A percentile compares a stretch with the other conserved stretches of the same genome.
Conservation (phyloP, 176 grass and related monocot species). For the Zoysia pacifica region DNA sequence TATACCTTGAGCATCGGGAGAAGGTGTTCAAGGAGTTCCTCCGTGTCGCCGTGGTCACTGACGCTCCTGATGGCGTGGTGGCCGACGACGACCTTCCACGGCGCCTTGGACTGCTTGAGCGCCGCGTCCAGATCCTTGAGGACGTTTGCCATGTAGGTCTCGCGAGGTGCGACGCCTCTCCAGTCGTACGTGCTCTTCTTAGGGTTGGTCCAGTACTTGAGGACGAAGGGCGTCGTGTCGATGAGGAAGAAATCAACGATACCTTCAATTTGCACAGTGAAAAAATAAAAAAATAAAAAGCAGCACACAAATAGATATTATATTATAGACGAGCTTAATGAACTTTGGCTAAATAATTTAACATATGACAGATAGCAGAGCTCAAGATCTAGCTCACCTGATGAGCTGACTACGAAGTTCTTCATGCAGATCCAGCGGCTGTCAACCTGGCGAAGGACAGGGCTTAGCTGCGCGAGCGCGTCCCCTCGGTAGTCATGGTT, state of each 20-base stretch:
- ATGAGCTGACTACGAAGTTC: slow-evolving; percentile 59
- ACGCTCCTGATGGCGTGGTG: slow-evolving; percentile 73
- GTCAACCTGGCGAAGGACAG: slow-evolving; percentile 47
- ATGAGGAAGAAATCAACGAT: slow-evolving; percentile 64
- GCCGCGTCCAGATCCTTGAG: slow-evolving; percentile 53
- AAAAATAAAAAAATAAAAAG: not conserved
- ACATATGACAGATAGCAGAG: too few relatives aligned
- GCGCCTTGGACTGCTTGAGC: slow-evolving; percentile 49
- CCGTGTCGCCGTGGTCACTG: slow-evolving; percentile 58
- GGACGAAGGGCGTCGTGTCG: slow-evolving; percentile 70
- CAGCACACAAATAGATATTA: too few relatives aligned
- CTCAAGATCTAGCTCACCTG: slow-evolving; percentile 37
- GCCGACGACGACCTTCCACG: slow-evolving; percentile 75
- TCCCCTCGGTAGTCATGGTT: slow-evolving; percentile 81
- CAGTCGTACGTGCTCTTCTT: slow-evolving; percentile 52
- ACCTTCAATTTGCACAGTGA: slow-evolving; percentile 13
- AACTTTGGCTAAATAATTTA: too few relatives aligned
- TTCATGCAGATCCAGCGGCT: slow-evolving; percentile 66
- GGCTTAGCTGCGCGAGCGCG: slow-evolving; percentile 54
- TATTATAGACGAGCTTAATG: too few relatives aligned
- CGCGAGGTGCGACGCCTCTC: slow-evolving; percentile 57
- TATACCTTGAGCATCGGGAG: slow-evolving; percentile 65
- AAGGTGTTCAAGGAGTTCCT: slow-evolving; percentile 54
- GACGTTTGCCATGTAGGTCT: slow-evolving; percentile 52
- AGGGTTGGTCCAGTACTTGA: slow-evolving; percentile 59